Conservation (phyloP, 345 rosid species). For the Arabis hirsuta region DNA sequence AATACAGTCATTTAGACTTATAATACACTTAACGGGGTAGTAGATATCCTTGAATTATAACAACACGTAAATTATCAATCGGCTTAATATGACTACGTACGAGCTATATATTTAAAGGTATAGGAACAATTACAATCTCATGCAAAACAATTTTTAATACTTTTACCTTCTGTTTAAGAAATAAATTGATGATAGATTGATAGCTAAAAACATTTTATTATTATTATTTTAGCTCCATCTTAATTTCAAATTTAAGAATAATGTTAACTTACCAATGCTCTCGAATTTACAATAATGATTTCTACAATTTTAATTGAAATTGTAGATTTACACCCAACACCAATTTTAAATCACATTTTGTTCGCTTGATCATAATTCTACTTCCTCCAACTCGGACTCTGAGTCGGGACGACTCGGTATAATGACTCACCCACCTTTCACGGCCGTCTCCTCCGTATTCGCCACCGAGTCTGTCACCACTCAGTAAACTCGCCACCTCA, state of each 20-base stretch:
- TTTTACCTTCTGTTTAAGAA: not conserved
- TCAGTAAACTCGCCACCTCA: slow-evolving; percentile 28
- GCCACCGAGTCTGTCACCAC: slow-evolving; percentile 24
- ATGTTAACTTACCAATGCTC: not conserved
- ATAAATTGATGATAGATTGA: not conserved
- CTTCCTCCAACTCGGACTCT: slow-evolving; percentile 35
- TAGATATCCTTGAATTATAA: not conserved
- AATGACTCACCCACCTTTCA: slow-evolving; percentile 46
- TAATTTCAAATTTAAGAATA: not conserved
- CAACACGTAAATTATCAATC: not conserved
- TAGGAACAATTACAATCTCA: not conserved
- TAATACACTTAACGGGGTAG: not conserved
- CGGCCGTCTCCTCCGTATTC: slow-evolving; percentile 57
- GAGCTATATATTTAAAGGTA: too few species aligned
- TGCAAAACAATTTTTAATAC: not conserved
- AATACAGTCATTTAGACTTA: not conserved
- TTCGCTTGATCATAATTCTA: too few species aligned
- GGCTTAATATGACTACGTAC: not conserved
- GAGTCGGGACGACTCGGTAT: slow-evolving; percentile 72
- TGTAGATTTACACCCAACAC: slow-evolving; percentile 23
- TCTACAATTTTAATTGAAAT: slow-evolving; percentile 23
- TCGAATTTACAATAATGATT: slow-evolving; percentile 17
- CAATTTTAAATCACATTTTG: slow-evolving; percentile 16
- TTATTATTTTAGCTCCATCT: not conserved
- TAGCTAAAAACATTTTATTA: not conserved